These are phyloP conservation scores for Blepharisma japonicum DNA, from an alignment of 73 alveolate genomes.

Conservation along the genomic window DNA sequence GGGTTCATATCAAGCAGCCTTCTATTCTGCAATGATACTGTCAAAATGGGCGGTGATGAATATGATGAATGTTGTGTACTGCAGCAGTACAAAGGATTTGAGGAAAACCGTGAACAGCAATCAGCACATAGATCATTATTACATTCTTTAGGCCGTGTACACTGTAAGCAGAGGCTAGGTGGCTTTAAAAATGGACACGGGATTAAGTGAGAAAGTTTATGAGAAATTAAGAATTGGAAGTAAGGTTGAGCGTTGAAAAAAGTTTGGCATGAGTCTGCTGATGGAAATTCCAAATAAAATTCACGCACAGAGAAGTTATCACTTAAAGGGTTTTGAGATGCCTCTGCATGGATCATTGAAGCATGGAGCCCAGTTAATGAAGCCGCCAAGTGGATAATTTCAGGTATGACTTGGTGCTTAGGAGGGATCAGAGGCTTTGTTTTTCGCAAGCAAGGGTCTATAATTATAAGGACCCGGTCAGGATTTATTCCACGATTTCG, in stretches of 20 bases:
- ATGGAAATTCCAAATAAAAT: conserved; percentile 25
- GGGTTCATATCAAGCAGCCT: conserved; percentile 5
- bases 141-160: conserved; percentile 25
- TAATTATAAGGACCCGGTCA: conserved; percentile 16
- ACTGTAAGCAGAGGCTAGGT: background rate
- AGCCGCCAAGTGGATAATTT: conserved; percentile 9
- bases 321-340: conserved; percentile 13
- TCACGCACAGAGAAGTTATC: conserved; percentile 30
- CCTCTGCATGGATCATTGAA: conserved; percentile 11
- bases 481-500: background rate
- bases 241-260: conserved; percentile 29
- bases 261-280: conserved; percentile 13
- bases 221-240: conserved; percentile 22
- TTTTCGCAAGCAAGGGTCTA: background rate
- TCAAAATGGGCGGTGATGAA: too few relatives aligned
- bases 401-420: conserved; percentile 23
- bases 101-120: conserved; percentile 22
- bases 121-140: conserved; percentile 13
- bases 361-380: conserved; percentile 13
- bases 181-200: conserved; percentile 29
- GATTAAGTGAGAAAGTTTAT: conserved; percentile 31
- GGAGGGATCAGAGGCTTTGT: background rate
- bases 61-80: background rate
- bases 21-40: conserved; percentile 4
- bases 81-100: conserved; percentile 22